phyloP scores from a whole-genome alignment of 225 moss, liverwort and hornwort genomes.

The Antitrichia curtipendula region DNA sequence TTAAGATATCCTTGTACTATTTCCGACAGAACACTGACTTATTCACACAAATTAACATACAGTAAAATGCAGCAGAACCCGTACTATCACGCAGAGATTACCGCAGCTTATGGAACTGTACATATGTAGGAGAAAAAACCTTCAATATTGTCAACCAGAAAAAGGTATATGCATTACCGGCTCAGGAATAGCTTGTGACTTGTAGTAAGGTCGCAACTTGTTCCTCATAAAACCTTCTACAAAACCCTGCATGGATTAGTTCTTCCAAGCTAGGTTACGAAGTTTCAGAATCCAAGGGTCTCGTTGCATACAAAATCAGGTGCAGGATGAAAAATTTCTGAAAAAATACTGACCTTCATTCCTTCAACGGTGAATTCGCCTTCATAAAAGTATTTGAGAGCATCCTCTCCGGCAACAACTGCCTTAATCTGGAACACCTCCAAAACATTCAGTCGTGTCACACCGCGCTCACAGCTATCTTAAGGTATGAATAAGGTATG shows the following conservation, averaged over 20 bases:
- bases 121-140: not conserved
- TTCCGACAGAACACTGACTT: not conserved
- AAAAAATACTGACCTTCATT: slow-evolving; percentile 12
- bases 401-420: slow-evolving; percentile 11
- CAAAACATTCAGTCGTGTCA: not conserved
- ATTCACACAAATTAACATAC: not conserved
- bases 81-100: not conserved
- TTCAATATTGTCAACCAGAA: not conserved
- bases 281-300: not conserved
- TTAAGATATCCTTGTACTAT: not conserved
- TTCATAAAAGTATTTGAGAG: slow-evolving; percentile 21
- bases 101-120: not conserved
- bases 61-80: not conserved
- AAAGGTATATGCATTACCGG: slow-evolving; percentile 11
- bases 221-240: slow-evolving; percentile 43
- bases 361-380: slow-evolving; percentile 26
- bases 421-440: slow-evolving; percentile 26
- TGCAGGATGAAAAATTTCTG: not conserved
- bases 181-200: slow-evolving; percentile 57
- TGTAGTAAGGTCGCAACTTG: slow-evolving; percentile 35
- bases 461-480: not conserved
- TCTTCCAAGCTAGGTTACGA: not conserved
- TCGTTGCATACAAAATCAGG: not conserved
- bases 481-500: too few species aligned
- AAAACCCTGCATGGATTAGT: slow-evolving; percentile 34